phyloP scores from a whole-genome alignment of 148 eudicot species.

The Spergularia bocconei region DNA sequence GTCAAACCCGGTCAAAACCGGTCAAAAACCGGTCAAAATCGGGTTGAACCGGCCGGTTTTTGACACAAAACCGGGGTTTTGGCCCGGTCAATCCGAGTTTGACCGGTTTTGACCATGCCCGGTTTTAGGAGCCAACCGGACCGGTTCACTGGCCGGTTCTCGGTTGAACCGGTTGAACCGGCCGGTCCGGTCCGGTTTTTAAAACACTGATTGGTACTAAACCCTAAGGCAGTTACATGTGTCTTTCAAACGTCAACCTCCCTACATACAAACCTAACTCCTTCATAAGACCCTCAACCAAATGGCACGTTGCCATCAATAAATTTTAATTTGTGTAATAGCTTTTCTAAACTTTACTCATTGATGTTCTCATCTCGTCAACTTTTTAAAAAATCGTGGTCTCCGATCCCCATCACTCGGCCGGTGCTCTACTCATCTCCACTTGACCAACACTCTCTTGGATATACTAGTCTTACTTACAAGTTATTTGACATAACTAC shows the following conservation, averaged over 20 bases:
- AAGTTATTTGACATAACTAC: background rate
- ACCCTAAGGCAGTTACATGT: conserved; percentile 39
- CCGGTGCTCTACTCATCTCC: background rate
- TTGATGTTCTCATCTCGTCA: background rate
- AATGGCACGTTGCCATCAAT: conserved; percentile 31
- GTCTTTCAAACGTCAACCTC: conserved; percentile 34
- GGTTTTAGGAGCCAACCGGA: too few species aligned
- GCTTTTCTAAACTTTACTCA: background rate
- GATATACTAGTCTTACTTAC: background rate
- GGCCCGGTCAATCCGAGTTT: too few species aligned
- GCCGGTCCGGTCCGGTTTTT: too few species aligned
- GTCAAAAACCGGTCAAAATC: too few species aligned
- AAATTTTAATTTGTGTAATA: background rate
- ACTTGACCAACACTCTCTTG: background rate
- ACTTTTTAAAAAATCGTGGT: background rate
- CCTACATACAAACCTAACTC: conserved; percentile 24
- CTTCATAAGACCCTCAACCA: conserved; percentile 17
- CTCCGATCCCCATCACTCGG: background rate
- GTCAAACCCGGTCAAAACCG: too few species aligned
- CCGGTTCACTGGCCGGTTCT: too few species aligned
- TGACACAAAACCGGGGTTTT: too few species aligned
- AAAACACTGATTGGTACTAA: conserved; percentile 8
- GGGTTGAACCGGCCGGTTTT: too few species aligned
- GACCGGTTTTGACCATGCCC: too few species aligned
- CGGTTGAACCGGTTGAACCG: too few species aligned